Evolutionary conservation across 1,284 basidiomycete genomes (phyloP), one percentile per base, ranked within the genome.

Genomic region (Tremellales sp.): DNA sequence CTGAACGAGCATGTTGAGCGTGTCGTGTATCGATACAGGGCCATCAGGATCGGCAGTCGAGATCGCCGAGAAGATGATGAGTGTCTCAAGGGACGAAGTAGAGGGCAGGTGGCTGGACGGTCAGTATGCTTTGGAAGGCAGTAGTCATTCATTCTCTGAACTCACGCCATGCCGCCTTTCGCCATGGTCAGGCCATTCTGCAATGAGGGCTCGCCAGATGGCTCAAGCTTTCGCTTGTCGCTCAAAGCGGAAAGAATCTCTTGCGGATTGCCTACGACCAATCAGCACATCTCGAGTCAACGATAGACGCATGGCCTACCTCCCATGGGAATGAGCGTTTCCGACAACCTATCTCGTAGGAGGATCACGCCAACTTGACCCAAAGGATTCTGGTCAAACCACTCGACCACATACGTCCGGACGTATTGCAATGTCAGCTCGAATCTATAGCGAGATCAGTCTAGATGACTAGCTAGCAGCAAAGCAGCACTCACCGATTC

Each of bases 341-440:
- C 90, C 0, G 89, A 89, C 26, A 93, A 71, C 0, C 92, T 88
- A 44, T 87, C 84, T 19, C 92, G 80, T 82, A 97, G 89, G 7
- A 87, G 86, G n/a, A 94, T 87, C 24, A 94, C 76, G 3, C 89
- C 91, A 54, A 96, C 86, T 54, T 98, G 94, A n/a, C 94, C 92
- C 17, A 99, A 80, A 0, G 94, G 94, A 65, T 99, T 99, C 75
- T 98, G 96, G 74, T 99, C 96, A 73, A 97, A 99, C 89, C 94
- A 99, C 70, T 99, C 94, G 7, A 82, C 78, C 21, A 97, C 81
- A 61, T 98, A 98, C 57, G 90, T 86, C 48, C 89, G 81, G 15
- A 90, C 81, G 66, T 93, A 94, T 64, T 91, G 85, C 35, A 98
- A 75, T 56, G 85, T 86, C 37, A 97, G 75, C 64, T 96, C 89